These are phyloP conservation scores for Tieghemostelium lacteum DNA, from an alignment of 78 protist species.

Conservation along the genomic window DNA sequence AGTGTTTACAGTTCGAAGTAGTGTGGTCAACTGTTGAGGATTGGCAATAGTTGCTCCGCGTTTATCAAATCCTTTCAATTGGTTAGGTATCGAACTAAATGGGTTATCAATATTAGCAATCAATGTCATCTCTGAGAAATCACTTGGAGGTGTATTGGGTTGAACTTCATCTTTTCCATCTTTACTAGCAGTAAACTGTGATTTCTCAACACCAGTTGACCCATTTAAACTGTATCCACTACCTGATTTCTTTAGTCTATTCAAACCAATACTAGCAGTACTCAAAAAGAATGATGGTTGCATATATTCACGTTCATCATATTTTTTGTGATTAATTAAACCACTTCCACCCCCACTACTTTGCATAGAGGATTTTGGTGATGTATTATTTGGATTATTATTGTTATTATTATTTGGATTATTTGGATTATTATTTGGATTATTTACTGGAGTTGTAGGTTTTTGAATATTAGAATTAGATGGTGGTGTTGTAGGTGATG, in stretches of 20 bases:
- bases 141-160: neutral
- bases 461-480: neutral
- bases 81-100: conserved; percentile 3
- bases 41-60: conserved; percentile 34
- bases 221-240: neutral
- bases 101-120: conserved; percentile 30
- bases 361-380: neutral
- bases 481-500: conserved; percentile 1
- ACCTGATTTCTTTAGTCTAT: conserved; percentile 16
- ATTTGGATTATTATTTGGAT: neutral
- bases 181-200: neutral
- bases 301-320: conserved; percentile 39
- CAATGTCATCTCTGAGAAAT: neutral
- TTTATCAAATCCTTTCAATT: neutral
- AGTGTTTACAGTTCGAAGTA: conserved; percentile 7
- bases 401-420: neutral
- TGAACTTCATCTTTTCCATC: neutral
- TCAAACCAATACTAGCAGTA: conserved; percentile 54
- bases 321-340: conserved; percentile 51
- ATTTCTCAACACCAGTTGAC: conserved; percentile 4
- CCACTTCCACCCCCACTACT: too few species aligned
- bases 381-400: too few species aligned
- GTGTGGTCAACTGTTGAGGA: conserved; percentile 33
- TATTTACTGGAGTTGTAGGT: neutral
- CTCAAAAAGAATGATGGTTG: conserved; percentile 62